A percentile compares a stretch with the other conserved stretches of the same genome.
phyloP scores from a whole-genome alignment of 129 eudicot genomes.

The Glebionis coronaria region DNA sequence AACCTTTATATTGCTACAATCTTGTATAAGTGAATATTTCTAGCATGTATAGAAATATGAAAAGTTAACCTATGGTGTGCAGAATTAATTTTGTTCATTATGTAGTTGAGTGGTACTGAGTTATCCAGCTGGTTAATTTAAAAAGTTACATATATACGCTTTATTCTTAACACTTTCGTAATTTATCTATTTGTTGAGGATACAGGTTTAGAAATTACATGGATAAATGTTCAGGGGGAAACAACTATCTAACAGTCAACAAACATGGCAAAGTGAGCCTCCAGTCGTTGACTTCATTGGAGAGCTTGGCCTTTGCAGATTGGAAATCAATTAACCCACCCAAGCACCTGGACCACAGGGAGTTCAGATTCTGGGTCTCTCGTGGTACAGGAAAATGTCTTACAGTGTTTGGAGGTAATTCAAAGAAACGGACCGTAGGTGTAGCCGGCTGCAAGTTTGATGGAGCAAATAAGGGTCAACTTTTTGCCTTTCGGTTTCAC shows the following conservation, averaged over 20 bases:
- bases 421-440: slow-evolving; percentile 51
- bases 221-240: slow-evolving; percentile 67
- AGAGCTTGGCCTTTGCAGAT: slow-evolving; percentile 54
- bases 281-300: slow-evolving; percentile 38
- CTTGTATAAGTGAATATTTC: too few species aligned
- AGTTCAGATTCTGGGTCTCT: slow-evolving; percentile 66
- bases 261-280: slow-evolving; percentile 62
- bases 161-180: not conserved
- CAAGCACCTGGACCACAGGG: slow-evolving; percentile 43
- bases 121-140: not conserved
- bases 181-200: not conserved
- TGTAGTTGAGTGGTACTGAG: too few species aligned
- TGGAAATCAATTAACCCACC: slow-evolving; percentile 78
- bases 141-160: not conserved
- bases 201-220: slow-evolving; percentile 70
- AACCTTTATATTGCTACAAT: too few species aligned
- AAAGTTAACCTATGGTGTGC: too few species aligned
- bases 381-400: slow-evolving; percentile 65
- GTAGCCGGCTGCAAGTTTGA: slow-evolving; percentile 65
- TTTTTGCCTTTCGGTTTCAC: slow-evolving; percentile 78
- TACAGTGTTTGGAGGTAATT: slow-evolving; percentile 52
- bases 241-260: slow-evolving; percentile 54
- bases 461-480: slow-evolving; percentile 55
- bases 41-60: too few species aligned
- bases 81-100: too few species aligned